Base-by-base conservation (phyloP, 441 rosid species). In the Brassica hybrid region DNA sequence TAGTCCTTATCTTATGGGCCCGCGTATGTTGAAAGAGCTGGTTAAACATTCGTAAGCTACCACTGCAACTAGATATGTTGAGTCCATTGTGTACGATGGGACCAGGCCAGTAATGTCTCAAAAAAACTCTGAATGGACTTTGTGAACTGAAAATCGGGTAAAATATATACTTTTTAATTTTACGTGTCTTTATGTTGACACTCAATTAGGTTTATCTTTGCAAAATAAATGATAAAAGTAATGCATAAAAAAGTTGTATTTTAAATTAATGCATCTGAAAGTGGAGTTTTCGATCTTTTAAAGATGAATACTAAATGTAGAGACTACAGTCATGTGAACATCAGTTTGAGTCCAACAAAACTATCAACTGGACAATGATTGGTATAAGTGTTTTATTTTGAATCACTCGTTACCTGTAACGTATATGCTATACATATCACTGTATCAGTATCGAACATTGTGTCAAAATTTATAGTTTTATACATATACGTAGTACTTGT, bases 1-100 rank as follows among this genome's bases (percentile, higher is more conserved):
- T 67, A 14, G 81, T 78, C 69, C 48, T 67, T 78, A 3, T 78
- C 77, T 17, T 23, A 0, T 73, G 64, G 77, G 77, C 77, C 77
- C 81, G 32, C 45, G 41, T 59, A 66, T 77, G 57, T 50, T 50
- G 57, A 0, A n/a, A 13, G 54, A 50, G 57, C 57, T 50, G 57
- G 57, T 50, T n/a, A n/a, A 5, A 45, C 54, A 45, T 13, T 45
- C 16, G 54, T 45, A 48, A 32, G 9, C 5, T 16, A 6, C 10
- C 32, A 27, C 32, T 27, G 32, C 32, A 27, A 27, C 32, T 27
- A 27, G 30, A 27, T 27, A 27, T 4, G 32, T 27, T 27, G 32
- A 27, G 32, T 27, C 30, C 30, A 27, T 27, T 27, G 5, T 27
- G 5, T 27, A 27, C 32, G 32, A 27, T 27, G 32, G 32, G 32